A percentile compares a stretch with the other conserved stretches of the same genome.
These are phyloP conservation scores for Euphorbia corollata DNA, from an alignment of 441 rosid genomes.

Conservation along the genomic window DNA sequence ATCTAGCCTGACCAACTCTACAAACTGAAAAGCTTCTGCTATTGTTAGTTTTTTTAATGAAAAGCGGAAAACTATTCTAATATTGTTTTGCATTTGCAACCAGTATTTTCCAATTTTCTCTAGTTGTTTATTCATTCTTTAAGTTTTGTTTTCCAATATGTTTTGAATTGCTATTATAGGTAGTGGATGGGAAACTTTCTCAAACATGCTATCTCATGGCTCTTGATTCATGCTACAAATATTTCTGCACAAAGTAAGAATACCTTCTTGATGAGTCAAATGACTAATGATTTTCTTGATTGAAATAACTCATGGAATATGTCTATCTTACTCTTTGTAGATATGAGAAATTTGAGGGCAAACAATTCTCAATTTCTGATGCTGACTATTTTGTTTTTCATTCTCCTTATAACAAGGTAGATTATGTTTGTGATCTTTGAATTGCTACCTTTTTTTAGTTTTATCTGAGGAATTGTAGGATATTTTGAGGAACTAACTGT, in stretches of 20 bases:
- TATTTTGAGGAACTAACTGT: neutral
- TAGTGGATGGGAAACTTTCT: conserved; percentile 97
- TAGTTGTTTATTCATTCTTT: neutral
- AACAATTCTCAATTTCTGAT: conserved; percentile 69
- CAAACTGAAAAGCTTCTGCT: neutral
- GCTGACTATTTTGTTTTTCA: conserved; percentile 79
- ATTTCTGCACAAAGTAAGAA: conserved; percentile 71
- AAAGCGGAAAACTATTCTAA: neutral
- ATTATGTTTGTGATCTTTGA: conserved; percentile 1
- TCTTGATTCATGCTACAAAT: conserved; percentile 82
- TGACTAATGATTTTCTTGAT: neutral
- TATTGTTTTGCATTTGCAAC: conserved; percentile 9
- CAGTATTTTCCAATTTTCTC: conserved; percentile 5
- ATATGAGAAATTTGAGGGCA: conserved; percentile 74
- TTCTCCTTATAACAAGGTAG: conserved; percentile 97
- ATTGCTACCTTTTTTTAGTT: conserved; percentile 2
- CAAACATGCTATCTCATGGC: conserved; percentile 99
- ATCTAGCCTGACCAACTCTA: neutral
- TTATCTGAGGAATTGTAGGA: neutral
- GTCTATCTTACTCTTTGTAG: conserved; percentile 30
- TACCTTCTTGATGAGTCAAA: conserved; percentile 4
- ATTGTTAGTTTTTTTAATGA: neutral
- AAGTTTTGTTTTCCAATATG: too few relatives aligned
- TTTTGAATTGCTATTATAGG: conserved; percentile 39
- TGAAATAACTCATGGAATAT: conserved; percentile 6